Base-by-base conservation (phyloP, 2,329 filamentous ascomycete genomes). In the Diaporthe sp. region DNA sequence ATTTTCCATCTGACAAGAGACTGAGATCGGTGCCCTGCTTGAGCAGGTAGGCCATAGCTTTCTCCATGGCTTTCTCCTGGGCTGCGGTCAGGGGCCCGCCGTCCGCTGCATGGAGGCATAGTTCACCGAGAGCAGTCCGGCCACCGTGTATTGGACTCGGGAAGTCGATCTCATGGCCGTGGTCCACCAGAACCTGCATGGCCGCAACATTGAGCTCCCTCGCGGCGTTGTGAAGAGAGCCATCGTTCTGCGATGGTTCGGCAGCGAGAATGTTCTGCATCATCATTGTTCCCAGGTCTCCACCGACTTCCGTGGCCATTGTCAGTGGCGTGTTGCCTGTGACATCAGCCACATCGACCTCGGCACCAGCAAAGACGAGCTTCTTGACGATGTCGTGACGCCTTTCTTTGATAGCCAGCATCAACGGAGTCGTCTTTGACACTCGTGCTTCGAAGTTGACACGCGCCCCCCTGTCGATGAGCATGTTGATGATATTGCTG, bases 181-280 rank as follows among this genome's bases (percentile, higher is more conserved):
- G 84, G 61, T 91, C 85, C 7, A 93, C 82, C 2, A 94, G 84
- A 2, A 91, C 84, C 68, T 87, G 85, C 76, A 92, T 89, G 1
- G 88, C 88, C 17, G 88, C 83, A 0, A 92, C 77, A 77, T 93
- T 90, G 28, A 94, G 85, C 62, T 89, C 87, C 17, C 90, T 86
- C 0, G 92, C 89, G 4, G 92, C 90, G 76, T 93, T 92, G 79
- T 94, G 92, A 4, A 94, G 84, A 1, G 91, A 93, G 0, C 92
- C 92, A 76, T 94, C 92, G 75, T 94, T 91, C 57, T 85, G 87
- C 2, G 89, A 87, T 1, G 90, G 89, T 28, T 90, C 89, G 0
- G 89, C 88, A 0, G 87, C 87, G 7, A 92, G 84, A 0, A 93
- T 82, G 71, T 86, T 87, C 2, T 85, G 84, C 88, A 91, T 88